These are phyloP conservation scores for Arthrobotrys sphaeroides DNA, from an alignment of 2,329 filamentous ascomycete species.

Conservation along the genomic window DNA sequence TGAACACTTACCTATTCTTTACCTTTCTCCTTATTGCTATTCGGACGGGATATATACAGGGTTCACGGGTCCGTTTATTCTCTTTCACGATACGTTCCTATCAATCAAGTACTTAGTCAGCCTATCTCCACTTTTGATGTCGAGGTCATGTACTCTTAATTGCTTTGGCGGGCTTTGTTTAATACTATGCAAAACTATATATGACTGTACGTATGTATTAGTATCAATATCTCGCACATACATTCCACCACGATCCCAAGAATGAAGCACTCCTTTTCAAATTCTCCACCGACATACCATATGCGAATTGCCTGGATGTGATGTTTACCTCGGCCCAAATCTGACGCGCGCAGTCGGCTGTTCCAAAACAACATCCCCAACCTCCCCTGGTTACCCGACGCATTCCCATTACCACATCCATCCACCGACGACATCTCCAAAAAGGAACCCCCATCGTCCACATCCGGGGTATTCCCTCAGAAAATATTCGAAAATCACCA, in stretches of 20 bases:
- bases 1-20: not conserved
- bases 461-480: no score
- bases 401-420: not conserved
- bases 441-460: no score
- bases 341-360: not conserved
- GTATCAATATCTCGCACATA: not conserved
- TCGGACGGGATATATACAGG: not conserved
- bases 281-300: no score
- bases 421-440: not conserved
- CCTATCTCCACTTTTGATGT: not conserved
- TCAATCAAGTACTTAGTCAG: not conserved
- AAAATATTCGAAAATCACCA: no score
- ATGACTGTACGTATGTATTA: not conserved
- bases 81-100: not conserved
- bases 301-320: not conserved
- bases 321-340: constrained; percentile 13
- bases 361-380: constrained; percentile 20
- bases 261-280: not conserved
- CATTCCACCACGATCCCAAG: not conserved
- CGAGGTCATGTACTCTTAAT: not conserved
- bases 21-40: not conserved
- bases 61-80: not conserved
- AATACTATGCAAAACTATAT: not conserved
- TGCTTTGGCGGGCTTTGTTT: not conserved
- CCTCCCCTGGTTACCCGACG: constrained; percentile 15